Conservation (phyloP, 805 yeast species). For the Ogataea populi-albae region DNA sequence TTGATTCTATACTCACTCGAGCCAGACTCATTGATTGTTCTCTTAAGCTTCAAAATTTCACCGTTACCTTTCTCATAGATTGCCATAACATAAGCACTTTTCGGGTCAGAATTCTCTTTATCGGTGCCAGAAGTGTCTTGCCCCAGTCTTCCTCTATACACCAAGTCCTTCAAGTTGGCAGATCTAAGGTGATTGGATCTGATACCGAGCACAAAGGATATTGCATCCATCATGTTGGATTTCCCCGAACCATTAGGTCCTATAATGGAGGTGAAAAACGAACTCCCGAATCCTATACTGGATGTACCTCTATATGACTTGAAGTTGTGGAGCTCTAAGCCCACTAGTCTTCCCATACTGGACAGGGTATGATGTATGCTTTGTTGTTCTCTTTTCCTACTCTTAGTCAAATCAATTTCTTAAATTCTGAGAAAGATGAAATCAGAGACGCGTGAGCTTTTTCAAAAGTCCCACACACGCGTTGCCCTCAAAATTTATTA, state of each 20-base stretch:
- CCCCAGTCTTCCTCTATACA: slow-evolving; percentile 67
- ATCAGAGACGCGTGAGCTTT: no score
- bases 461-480: no score
- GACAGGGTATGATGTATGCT: no score
- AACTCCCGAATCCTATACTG: slow-evolving; percentile 76
- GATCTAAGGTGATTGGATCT: slow-evolving; percentile 75
- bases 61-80: slow-evolving; percentile 65
- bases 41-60: slow-evolving; percentile 54
- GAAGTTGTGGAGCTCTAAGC: slow-evolving; percentile 80
- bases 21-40: slow-evolving; percentile 59
- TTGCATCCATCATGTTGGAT: slow-evolving; percentile 94
- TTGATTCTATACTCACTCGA: slow-evolving; percentile 67
- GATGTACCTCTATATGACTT: slow-evolving; percentile 84
- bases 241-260: slow-evolving; percentile 99
- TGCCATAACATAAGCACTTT: slow-evolving; percentile 72
- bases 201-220: slow-evolving; percentile 89
- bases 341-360: slow-evolving; percentile 87
- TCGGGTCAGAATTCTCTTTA: slow-evolving; percentile 36
- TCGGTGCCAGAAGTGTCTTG: slow-evolving; percentile 26
- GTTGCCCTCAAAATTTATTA: no score
- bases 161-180: slow-evolving; percentile 64
- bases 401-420: no score
- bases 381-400: no score
- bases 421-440: no score
- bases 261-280: slow-evolving; percentile 82